A percentile compares a stretch with the other conserved stretches of the same genome.
Evolutionary conservation across 2,329 filamentous ascomycete species (phyloP).

Genomic region (Neonectria hederae): DNA sequence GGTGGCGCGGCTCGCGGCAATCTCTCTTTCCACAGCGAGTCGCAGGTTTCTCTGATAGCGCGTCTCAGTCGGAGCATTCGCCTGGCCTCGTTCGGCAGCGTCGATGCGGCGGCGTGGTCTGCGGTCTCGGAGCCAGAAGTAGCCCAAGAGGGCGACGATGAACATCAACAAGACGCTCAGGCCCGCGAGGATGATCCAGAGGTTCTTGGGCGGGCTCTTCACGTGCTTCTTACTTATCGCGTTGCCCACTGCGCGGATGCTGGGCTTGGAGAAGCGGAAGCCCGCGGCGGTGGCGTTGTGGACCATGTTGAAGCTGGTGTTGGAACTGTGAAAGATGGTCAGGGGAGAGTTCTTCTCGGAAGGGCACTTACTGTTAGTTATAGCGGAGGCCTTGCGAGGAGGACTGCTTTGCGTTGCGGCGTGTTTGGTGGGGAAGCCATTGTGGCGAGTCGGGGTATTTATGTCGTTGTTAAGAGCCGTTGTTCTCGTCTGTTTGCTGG

Average conservation of each 20-base stretch:
- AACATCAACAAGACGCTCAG: not conserved
- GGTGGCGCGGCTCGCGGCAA: no score
- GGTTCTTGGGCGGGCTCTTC: not conserved
- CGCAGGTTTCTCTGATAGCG: not conserved
- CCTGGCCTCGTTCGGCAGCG: not conserved
- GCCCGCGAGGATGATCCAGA: not conserved
- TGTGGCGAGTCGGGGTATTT: not conserved
- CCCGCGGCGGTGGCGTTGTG: not conserved
- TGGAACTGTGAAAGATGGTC: not conserved
- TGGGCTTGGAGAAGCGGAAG: not conserved
- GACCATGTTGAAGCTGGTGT: not conserved
- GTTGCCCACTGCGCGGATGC: not conserved
- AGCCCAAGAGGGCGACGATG: not conserved
- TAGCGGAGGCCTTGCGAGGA: not conserved
- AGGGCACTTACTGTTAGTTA: not conserved
- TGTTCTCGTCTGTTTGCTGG: not conserved
- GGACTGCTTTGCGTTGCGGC: not conserved
- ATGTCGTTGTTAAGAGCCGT: not conserved
- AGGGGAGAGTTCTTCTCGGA: not conserved
- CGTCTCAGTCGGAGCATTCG: not conserved
- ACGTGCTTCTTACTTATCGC: not conserved
- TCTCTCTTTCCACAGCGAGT: not conserved
- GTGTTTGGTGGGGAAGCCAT: not conserved
- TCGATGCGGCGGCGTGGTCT: not conserved
- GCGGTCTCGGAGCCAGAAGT: not conserved